Conservation (phyloP, 2,329 filamentous ascomycete species). For the Taxawa tesnikishii region DNA sequence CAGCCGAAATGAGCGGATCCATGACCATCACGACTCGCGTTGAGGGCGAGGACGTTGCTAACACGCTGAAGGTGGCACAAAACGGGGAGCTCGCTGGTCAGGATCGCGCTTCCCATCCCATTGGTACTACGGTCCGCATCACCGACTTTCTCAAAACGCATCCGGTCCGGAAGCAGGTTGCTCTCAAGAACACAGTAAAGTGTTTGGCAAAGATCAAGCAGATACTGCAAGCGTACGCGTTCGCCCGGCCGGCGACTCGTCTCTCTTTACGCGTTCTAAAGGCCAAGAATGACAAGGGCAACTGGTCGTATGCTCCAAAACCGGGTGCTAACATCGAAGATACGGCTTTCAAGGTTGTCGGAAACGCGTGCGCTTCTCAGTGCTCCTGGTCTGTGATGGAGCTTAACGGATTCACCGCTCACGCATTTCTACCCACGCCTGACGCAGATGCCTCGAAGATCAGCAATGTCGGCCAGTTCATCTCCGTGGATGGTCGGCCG, state of each 20-base stretch:
- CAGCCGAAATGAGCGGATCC: conserved; percentile 44
- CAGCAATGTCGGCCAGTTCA: conserved; percentile 36
- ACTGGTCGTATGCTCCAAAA: conserved; percentile 53
- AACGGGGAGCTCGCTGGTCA: conserved; percentile 30
- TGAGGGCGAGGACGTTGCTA: conserved; percentile 47
- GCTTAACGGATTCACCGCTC: conserved; percentile 32
- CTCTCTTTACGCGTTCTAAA: conserved; percentile 49
- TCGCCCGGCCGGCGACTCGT: conserved; percentile 52
- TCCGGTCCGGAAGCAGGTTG: conserved; percentile 50
- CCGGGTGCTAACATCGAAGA: conserved; percentile 39
- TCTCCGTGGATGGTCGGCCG: conserved; percentile 59
- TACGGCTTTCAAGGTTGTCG: conserved; percentile 50
- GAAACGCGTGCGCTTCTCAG: conserved; percentile 41
- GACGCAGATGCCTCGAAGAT: conserved; percentile 30
- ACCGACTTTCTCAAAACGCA: conserved; percentile 46
- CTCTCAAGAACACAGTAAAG: conserved; percentile 46
- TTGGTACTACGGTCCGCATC: conserved; percentile 58
- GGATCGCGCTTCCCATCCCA: conserved; percentile 39
- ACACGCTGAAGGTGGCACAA: conserved; percentile 36
- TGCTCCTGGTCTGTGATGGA: conserved; percentile 34
- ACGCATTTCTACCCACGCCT: conserved; percentile 46
- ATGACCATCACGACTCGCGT: conserved; percentile 53
- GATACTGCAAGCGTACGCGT: conserved; percentile 50
- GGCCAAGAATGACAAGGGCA: conserved; percentile 34
- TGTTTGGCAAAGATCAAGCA: conserved; percentile 45